These are phyloP conservation scores for Vanrija sp. DNA, from an alignment of 1,284 basidiomycete species.

Conservation along the genomic window DNA sequence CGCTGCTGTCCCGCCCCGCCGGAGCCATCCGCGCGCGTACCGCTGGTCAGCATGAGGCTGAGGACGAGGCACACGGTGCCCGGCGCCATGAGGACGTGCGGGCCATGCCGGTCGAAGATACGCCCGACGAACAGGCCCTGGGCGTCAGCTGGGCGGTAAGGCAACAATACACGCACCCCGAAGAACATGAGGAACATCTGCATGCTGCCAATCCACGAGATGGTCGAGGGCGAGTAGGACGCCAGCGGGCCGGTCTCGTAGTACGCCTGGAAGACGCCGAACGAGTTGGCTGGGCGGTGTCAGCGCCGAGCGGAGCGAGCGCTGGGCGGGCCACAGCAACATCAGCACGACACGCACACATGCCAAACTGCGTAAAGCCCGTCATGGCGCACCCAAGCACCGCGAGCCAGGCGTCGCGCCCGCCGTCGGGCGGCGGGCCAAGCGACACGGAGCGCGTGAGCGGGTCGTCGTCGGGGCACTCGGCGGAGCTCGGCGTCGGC, in stretches of 20 bases:
- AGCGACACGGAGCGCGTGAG: neutral
- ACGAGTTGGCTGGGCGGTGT: conserved; percentile 18
- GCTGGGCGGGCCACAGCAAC: too few species aligned
- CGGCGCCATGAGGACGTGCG: conserved; percentile 49
- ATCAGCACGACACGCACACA: too few species aligned
- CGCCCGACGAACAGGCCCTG: conserved; percentile 45
- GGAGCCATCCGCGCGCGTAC: neutral
- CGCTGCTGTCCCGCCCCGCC: neutral
- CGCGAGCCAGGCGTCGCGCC: conserved; percentile 26
- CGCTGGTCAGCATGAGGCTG: conserved; percentile 12
- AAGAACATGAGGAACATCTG: conserved; percentile 56
- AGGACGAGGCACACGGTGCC: conserved; percentile 53
- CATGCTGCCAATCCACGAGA: conserved; percentile 69
- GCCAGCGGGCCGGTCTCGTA: conserved; percentile 24
- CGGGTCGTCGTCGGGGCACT: too few species aligned
- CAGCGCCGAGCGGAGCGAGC: too few species aligned
- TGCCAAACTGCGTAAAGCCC: too few species aligned
- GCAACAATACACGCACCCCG: conserved; percentile 15
- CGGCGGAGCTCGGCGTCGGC: too few species aligned
- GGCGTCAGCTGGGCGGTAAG: too few species aligned
- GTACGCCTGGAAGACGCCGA: conserved; percentile 31
- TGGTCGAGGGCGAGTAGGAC: conserved; percentile 19
- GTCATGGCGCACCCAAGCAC: conserved; percentile 13
- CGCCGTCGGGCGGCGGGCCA: conserved; percentile 28
- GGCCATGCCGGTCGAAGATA: conserved; percentile 23